Percentiles rank a stretch among this genome's conserved stretches.
Evolutionary conservation across 2,329 filamentous ascomycete genomes (phyloP).

Genomic region (Penicillium sp.): DNA sequence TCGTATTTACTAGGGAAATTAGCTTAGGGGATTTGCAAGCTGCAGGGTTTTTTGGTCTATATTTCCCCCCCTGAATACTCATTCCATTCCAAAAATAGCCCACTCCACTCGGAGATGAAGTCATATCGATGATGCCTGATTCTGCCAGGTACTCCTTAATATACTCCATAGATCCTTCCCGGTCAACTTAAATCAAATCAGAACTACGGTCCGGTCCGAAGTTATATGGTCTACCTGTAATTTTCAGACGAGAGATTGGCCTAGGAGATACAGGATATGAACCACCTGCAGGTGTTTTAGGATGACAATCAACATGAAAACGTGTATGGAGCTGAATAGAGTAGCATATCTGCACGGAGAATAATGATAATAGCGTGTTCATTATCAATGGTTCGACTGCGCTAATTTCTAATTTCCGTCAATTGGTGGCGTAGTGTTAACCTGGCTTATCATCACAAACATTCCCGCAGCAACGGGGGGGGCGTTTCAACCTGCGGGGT

Average conservation of each 20-base stretch:
- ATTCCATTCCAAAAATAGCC: constrained; percentile 11
- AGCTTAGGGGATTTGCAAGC: not conserved
- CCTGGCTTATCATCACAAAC: not conserved
- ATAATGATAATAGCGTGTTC: not conserved
- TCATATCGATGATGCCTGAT: not conserved
- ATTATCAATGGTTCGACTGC: not conserved
- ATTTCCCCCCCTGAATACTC: not conserved
- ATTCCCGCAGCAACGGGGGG: not conserved
- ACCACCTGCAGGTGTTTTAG: too few species aligned
- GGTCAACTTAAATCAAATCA: not conserved
- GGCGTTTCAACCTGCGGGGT: not conserved
- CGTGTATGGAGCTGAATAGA: too few species aligned
- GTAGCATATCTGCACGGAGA: not conserved
- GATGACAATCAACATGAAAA: too few species aligned
- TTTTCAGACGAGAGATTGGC: too few species aligned
- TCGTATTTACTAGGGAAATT: not conserved
- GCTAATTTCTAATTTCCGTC: not conserved
- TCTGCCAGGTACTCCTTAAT: not conserved
- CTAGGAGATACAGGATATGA: too few species aligned
- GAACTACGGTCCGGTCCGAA: too few species aligned
- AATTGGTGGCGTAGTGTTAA: not conserved
- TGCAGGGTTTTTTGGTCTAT: not conserved
- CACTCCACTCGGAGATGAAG: constrained; percentile 3
- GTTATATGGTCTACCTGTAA: too few species aligned
- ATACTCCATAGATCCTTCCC: not conserved